Conservation (phyloP, 495 filamentous ascomycete species). For the Apodospora peruviana region DNA sequence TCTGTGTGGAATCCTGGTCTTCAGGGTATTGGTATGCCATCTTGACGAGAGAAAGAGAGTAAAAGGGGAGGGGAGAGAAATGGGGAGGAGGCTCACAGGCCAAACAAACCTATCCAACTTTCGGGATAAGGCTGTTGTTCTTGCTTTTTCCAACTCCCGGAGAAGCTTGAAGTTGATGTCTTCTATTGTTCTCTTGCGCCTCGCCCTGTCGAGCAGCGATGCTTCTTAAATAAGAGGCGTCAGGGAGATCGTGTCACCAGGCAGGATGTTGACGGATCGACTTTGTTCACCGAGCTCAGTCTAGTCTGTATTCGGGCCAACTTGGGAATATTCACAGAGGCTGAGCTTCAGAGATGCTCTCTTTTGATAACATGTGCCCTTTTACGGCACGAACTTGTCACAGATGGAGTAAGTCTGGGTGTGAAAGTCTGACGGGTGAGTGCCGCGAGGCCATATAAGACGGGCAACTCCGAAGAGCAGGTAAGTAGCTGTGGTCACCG, state of each 20-base stretch:
- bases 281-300: background rate
- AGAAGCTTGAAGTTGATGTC: background rate
- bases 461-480: constrained; percentile 18
- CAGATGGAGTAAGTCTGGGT: constrained; percentile 5
- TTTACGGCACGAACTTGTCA: constrained; percentile 13
- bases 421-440: constrained; percentile 10
- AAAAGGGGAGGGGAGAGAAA: constrained; percentile 4
- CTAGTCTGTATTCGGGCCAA: background rate
- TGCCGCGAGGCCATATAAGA: constrained; percentile 21
- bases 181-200: background rate
- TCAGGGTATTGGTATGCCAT: constrained; percentile 28
- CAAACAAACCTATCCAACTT: no score
- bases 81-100: constrained; percentile 16
- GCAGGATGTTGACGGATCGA: no score
- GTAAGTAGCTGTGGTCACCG: background rate
- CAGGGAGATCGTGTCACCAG: background rate
- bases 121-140: constrained; percentile 1
- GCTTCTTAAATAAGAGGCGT: background rate
- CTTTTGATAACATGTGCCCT: background rate
- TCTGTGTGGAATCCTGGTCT: constrained; percentile 15
- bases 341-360: background rate
- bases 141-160: background rate
- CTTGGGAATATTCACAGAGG: background rate
- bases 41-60: constrained; percentile 2
- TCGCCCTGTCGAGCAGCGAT: background rate